Evolutionary conservation across 164 flowering plant species (phyloP).

Genomic region (Magnolia kwangsiensis): DNA sequence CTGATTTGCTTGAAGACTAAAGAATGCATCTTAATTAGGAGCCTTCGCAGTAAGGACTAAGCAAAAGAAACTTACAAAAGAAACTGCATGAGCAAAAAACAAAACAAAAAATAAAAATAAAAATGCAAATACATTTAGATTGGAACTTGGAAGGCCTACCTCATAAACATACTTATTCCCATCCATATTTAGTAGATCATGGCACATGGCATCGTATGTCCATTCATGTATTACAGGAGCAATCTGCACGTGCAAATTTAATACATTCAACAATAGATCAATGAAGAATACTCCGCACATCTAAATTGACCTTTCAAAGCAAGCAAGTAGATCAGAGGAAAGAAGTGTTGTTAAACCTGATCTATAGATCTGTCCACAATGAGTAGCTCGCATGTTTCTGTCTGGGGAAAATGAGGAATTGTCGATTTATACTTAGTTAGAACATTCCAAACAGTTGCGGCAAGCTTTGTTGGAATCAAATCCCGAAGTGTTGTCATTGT

Average conservation of each 20-base stretch:
- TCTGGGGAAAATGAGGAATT: slow-evolving; percentile 72
- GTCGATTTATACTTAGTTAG: slow-evolving; percentile 63
- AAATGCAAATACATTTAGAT: slow-evolving; percentile 3
- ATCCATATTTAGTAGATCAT: slow-evolving; percentile 83
- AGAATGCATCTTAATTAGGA: slow-evolving; percentile 9
- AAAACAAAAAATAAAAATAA: not conserved
- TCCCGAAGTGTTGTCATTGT: slow-evolving; percentile 77
- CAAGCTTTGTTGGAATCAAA: slow-evolving; percentile 83
- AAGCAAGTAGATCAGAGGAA: slow-evolving; percentile 1
- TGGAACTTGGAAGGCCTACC: slow-evolving; percentile 34
- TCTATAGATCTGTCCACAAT: slow-evolving; percentile 92
- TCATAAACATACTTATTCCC: slow-evolving; percentile 94
- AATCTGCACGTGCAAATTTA: slow-evolving; percentile 45
- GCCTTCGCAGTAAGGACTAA: slow-evolving; percentile 2
- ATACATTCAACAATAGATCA: not conserved
- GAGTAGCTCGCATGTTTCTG: slow-evolving; percentile 93
- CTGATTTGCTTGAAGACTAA: slow-evolving; percentile 74
- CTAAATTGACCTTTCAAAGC: not conserved
- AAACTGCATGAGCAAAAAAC: not conserved
- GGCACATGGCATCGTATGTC: slow-evolving; percentile 99
- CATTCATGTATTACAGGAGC: slow-evolving; percentile 99
- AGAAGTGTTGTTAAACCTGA: slow-evolving; percentile 52
- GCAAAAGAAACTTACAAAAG: slow-evolving; percentile 2
- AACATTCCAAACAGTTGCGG: slow-evolving; percentile 82
- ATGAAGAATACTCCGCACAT: not conserved